These are phyloP conservation scores for Ophiostoma quercus DNA, from an alignment of 2,329 filamentous ascomycete genomes.

Conservation along the genomic window DNA sequence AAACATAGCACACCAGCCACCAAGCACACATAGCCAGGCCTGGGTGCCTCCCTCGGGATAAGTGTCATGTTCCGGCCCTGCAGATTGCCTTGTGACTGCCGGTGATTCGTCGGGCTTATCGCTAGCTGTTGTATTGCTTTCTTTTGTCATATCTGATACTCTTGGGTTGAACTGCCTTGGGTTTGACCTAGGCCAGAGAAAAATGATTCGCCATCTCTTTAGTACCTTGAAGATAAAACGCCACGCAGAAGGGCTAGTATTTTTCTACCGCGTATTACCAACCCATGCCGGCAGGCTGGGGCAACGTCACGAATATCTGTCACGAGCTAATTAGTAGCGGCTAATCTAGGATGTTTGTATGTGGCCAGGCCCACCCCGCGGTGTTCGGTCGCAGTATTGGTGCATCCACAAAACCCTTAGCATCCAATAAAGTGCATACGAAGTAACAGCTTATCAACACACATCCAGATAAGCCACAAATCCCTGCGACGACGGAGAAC, in stretches of 20 bases:
- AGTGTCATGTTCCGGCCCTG: not conserved
- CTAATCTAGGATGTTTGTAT: too few species aligned
- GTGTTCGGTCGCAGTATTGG: too few species aligned
- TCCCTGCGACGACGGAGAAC: not conserved
- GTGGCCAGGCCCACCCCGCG: too few species aligned
- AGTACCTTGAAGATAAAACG: not conserved
- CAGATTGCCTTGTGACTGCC: too few species aligned
- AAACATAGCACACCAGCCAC: slow-evolving; percentile 14
- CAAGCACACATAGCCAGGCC: slow-evolving; percentile 1
- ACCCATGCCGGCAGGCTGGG: too few species aligned
- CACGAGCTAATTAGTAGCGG: too few species aligned
- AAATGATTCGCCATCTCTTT: not conserved
- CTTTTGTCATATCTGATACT: not conserved
- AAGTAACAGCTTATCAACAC: too few species aligned
- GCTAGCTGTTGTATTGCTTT: too few species aligned
- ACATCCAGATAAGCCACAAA: not conserved
- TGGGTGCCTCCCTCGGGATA: not conserved
- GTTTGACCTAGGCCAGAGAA: not conserved
- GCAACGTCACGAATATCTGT: too few species aligned
- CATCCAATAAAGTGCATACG: too few species aligned
- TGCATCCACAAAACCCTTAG: too few species aligned
- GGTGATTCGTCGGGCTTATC: not conserved
- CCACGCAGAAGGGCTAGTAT: not conserved
- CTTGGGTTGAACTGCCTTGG: not conserved
- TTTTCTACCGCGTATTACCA: not conserved